Base-by-base conservation (phyloP, 2,329 filamentous ascomycete genomes). In the Aspergillus glaucus region DNA sequence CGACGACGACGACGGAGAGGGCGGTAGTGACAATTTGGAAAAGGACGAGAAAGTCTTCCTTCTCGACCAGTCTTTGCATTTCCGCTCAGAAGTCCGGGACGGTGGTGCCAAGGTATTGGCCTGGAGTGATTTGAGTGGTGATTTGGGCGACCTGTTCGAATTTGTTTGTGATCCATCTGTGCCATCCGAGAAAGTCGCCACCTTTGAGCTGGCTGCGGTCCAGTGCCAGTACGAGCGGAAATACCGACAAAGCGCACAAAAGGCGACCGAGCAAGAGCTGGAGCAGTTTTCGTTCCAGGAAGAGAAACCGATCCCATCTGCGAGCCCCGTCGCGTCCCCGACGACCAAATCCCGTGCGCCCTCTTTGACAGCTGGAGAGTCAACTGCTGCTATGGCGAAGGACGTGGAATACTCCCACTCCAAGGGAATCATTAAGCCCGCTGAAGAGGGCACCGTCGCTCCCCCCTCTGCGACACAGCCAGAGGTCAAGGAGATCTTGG, bases 171-270 rank as follows among this genome's bases (percentile, higher is more conserved):
- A 97, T 71, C 68, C 77, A 36, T 84, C 84, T 10, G 81, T 87
- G 39, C 76, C 83, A 24, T 74, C 82, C 2, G 78, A 82, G 43
- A 86, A 91, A 59, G 85, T 93, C 21, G 79, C 85, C 42, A 81
- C 85, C 14, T 97, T 98, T 67, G 83, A 92, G 63, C 78, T 86
- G 47, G 84, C 89, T 46, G 88, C 93, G 6, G 80, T 88, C 50
- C 85, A 96, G 80, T 96, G 93, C 67, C 93, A 98, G 70, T 98
- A 94, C 85, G 93, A 98, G 74, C 82, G 92, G 63, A 97, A 95
- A 69, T 94, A 93, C 69, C 82, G 88, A 54, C 87, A 85, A 62
- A 85, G 82, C 36, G 81, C 88, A 59, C 84, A 88, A 42, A 85
- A 84, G 44, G 93, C 93, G 1, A 89, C 88, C 7, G 85, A 90